These are phyloP conservation scores for Rhynchospora tenuis DNA, from an alignment of 176 grass and related monocot species.

Conservation along the genomic window DNA sequence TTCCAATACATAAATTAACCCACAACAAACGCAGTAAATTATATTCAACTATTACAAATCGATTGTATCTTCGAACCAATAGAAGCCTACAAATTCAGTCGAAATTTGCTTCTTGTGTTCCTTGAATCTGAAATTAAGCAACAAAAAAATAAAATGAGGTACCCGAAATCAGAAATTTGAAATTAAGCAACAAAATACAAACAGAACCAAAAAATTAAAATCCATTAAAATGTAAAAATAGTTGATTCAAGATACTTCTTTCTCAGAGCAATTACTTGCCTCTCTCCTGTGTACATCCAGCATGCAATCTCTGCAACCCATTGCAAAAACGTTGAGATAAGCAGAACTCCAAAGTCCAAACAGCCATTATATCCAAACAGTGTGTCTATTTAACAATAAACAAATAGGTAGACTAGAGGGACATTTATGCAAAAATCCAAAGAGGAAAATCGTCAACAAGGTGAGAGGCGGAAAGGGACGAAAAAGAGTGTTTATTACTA, in stretches of 20 bases:
- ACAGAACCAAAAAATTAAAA: no score
- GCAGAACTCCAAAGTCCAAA: not conserved
- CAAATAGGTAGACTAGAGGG: not conserved
- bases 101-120: no score
- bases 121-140: no score
- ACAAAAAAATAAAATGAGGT: no score
- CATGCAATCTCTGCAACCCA: conserved; percentile 71
- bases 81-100: no score
- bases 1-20: no score
- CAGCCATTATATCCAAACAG: not conserved
- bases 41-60: no score
- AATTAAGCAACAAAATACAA: no score
- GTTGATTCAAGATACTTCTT: conserved; percentile 78
- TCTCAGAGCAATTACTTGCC: conserved; percentile 75
- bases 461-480: conserved; percentile 1
- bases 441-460: not conserved
- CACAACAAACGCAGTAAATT: no score
- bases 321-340: not conserved
- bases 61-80: no score
- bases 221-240: no score
- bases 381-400: not conserved
- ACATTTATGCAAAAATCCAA: not conserved
- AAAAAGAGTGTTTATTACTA: conserved; percentile 48
- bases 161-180: no score
- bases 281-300: conserved; percentile 98